Conservation (phyloP, 2,329 filamentous ascomycete genomes). For the Diaporthe ampelina region DNA sequence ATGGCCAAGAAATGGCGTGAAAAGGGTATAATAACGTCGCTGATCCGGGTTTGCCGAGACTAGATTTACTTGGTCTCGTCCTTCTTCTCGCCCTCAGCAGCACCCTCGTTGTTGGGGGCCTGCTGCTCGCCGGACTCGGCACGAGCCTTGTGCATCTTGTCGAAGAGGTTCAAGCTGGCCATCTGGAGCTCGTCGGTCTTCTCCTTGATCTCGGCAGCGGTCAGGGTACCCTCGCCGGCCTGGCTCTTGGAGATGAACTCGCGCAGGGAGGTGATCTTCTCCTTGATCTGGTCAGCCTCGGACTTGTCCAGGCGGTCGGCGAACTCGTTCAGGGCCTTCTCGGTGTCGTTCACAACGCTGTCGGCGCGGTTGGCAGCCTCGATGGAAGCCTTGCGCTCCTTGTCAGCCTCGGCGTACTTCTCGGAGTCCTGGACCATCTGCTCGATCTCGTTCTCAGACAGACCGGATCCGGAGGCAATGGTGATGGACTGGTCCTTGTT, state of each 20-base stretch:
- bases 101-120: constrained; percentile 62
- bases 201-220: constrained; percentile 94
- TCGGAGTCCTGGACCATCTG: constrained; percentile 98
- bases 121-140: constrained; percentile 73
- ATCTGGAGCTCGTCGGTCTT: constrained; percentile 99
- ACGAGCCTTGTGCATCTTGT: constrained; percentile 99
- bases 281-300: constrained; percentile 91
- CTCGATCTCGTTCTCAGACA: constrained; percentile 94
- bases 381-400: constrained; percentile 95
- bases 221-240: constrained; percentile 87
- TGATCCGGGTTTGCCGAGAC: constrained; percentile 22
- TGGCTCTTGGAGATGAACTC: constrained; percentile 96
- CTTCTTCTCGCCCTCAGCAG: constrained; percentile 82
- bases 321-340: constrained; percentile 98
- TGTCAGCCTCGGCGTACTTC: constrained; percentile 94
- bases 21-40: constrained; percentile 46
- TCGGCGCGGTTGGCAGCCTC: constrained; percentile 98
- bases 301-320: constrained; percentile 97
- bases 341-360: constrained; percentile 95
- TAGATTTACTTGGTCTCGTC: constrained; percentile 74
- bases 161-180: constrained; percentile 95
- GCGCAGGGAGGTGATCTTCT: constrained; percentile 90
- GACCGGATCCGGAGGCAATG: constrained; percentile 96
- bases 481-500: constrained; percentile 99
- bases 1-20: constrained; percentile 45